These are phyloP conservation scores for Ulvella scutata DNA, from an alignment of 139 green algal genomes.

Conservation along the genomic window DNA sequence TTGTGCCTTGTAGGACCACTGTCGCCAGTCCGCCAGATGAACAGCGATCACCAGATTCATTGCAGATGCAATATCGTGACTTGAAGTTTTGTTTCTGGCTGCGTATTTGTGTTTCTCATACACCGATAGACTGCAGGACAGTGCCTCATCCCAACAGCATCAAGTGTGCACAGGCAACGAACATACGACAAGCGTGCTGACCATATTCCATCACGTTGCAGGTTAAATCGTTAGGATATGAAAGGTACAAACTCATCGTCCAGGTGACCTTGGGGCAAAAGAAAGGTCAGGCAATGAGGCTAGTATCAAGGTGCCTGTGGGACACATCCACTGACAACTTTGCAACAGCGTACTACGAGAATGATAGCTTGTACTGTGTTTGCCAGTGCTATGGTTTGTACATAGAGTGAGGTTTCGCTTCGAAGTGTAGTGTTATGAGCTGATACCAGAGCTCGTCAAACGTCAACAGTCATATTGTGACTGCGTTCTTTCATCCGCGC, in stretches of 20 bases:
- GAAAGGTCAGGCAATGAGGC: conserved; percentile 56
- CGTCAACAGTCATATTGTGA: no score
- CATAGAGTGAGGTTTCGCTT: conserved; percentile 34
- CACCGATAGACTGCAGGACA: no score
- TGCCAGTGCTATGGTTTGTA: conserved; percentile 66
- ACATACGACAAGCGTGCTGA: conserved; percentile 4
- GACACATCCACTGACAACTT: conserved; percentile 56
- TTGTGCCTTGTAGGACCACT: no score
- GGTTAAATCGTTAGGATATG: conserved; percentile 68
- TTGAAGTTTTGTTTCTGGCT: no score
- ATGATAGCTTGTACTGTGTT: conserved; percentile 62
- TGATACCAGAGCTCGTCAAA: not conserved
- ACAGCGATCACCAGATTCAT: no score
- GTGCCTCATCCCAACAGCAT: no score
- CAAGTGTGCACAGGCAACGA: conserved; percentile 1
- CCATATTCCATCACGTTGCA: conserved; percentile 20
- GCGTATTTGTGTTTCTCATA: no score
- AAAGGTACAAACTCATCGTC: conserved; percentile 68
- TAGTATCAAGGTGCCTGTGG: conserved; percentile 74
- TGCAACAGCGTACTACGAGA: conserved; percentile 54
- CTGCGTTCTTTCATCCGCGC: no score
- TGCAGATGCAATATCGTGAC: no score
- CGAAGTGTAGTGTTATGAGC: not conserved
- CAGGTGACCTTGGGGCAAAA: conserved; percentile 69
- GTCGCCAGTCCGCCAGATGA: no score